Evolutionary conservation across 1,139 yeast species (phyloP).

Genomic region (Blastobotrys ciferrii): DNA sequence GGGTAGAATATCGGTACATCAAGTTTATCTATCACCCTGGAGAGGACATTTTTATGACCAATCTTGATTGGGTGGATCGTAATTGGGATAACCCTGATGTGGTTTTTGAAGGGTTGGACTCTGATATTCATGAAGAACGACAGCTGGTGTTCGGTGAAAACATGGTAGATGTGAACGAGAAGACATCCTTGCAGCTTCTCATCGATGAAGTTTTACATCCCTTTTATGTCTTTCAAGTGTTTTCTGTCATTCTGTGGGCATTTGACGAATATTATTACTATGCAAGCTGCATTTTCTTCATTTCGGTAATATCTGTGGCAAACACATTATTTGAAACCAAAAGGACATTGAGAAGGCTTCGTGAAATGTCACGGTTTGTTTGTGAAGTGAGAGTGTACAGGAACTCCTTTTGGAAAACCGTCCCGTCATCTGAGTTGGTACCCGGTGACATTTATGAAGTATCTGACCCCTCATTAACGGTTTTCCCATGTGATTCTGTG

Average conservation of each 20-base stretch:
- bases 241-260: slow-evolving; percentile 87
- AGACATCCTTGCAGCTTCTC: slow-evolving; percentile 60
- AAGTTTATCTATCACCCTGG: slow-evolving; percentile 79
- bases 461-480: slow-evolving; percentile 71
- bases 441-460: slow-evolving; percentile 96
- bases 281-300: slow-evolving; percentile 86
- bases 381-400: slow-evolving; percentile 89
- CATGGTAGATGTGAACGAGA: slow-evolving; percentile 72
- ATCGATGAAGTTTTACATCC: slow-evolving; percentile 92
- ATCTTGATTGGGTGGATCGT: slow-evolving; percentile 81
- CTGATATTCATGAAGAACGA: slow-evolving; percentile 66
- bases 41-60: slow-evolving; percentile 81
- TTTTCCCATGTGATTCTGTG: slow-evolving; percentile 87
- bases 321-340: slow-evolving; percentile 84
- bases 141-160: slow-evolving; percentile 73
- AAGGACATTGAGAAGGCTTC: slow-evolving; percentile 66
- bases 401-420: slow-evolving; percentile 89
- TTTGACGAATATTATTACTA: slow-evolving; percentile 90
- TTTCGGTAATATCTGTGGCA: slow-evolving; percentile 74
- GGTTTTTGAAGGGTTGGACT: slow-evolving; percentile 56
- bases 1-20: slow-evolving; percentile 79
- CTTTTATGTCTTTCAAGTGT: slow-evolving; percentile 88
- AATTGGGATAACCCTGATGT: slow-evolving; percentile 62
- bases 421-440: slow-evolving; percentile 76
- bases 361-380: slow-evolving; percentile 66